Evolutionary conservation across 169 alveolate genomes (phyloP).

Genomic region (Plasmodium vinckei): DNA sequence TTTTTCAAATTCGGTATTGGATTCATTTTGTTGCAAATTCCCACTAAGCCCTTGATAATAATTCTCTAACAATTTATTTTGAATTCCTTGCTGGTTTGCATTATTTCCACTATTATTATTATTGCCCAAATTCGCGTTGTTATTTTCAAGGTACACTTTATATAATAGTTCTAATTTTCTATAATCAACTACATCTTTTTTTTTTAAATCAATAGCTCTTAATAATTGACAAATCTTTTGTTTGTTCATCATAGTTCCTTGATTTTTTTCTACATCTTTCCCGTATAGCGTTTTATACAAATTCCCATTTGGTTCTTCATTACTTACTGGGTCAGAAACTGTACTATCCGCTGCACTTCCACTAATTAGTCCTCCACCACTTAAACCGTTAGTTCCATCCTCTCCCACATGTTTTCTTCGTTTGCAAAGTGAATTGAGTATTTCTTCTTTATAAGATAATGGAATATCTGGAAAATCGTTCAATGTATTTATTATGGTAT

Average conservation of each 20-base stretch:
- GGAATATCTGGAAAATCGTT: too few relatives aligned
- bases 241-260: not conserved
- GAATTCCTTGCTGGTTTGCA: not conserved
- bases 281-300: not conserved
- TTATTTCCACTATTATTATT: not conserved
- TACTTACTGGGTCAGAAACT: too few relatives aligned
- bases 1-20: not conserved
- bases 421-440: not conserved
- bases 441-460: too few relatives aligned
- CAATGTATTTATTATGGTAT: too few relatives aligned
- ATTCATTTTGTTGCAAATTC: conserved; percentile 2
- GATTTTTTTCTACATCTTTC: not conserved
- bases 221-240: not conserved
- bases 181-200: conserved; percentile 4
- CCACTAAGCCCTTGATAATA: conserved; percentile 22
- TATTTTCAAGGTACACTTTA: conserved; percentile 20
- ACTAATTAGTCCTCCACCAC: not conserved
- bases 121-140: not conserved
- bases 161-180: conserved; percentile 36
- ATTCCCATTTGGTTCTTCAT: too few relatives aligned
- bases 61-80: conserved; percentile 35
- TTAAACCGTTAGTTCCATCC: not conserved
- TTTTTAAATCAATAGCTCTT: conserved; percentile 6
- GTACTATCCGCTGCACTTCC: not conserved
- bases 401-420: not conserved